Evolutionary conservation across 768 basidiomycete species (phyloP).

Genomic region (Mrakia gelida): DNA sequence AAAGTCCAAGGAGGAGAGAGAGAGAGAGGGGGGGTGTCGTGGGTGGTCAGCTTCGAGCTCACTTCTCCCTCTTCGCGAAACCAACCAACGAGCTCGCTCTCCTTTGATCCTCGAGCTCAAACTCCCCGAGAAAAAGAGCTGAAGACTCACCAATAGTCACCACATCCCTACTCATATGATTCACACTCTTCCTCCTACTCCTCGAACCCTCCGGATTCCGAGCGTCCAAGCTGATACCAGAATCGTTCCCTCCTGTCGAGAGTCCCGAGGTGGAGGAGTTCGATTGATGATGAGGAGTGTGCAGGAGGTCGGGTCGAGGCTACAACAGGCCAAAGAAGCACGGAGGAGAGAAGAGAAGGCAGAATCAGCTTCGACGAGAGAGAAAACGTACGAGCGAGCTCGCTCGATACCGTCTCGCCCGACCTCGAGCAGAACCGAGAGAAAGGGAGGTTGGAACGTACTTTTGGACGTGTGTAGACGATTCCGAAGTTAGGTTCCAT

Average conservation of each 20-base stretch:
- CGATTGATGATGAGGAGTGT: background rate
- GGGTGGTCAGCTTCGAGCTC: too few relatives aligned
- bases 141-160: conserved; percentile 73
- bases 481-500: conserved; percentile 96
- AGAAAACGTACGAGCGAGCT: too few relatives aligned
- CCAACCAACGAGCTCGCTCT: background rate
- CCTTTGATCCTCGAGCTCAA: too few relatives aligned
- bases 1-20: background rate
- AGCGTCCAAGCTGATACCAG: conserved; percentile 3
- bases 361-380: background rate
- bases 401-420: too few relatives aligned
- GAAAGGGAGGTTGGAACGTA: conserved; percentile 47
- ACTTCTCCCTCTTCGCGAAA: background rate
- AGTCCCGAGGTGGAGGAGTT: background rate
- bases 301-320: conserved; percentile 10
- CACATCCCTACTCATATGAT: conserved; percentile 79
- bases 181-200: conserved; percentile 69
- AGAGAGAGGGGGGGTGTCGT: background rate
- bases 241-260: background rate
- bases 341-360: too few relatives aligned
- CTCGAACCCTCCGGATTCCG: conserved; percentile 35
- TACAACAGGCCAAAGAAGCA: background rate
- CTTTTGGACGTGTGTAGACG: conserved; percentile 74
- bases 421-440: too few relatives aligned
- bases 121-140: conserved; percentile 11